Percentiles rank a stretch among this genome's conserved stretches.
phyloP scores from a whole-genome alignment of 352 stramenopile genomes.

The Stramenopiles sp. region DNA sequence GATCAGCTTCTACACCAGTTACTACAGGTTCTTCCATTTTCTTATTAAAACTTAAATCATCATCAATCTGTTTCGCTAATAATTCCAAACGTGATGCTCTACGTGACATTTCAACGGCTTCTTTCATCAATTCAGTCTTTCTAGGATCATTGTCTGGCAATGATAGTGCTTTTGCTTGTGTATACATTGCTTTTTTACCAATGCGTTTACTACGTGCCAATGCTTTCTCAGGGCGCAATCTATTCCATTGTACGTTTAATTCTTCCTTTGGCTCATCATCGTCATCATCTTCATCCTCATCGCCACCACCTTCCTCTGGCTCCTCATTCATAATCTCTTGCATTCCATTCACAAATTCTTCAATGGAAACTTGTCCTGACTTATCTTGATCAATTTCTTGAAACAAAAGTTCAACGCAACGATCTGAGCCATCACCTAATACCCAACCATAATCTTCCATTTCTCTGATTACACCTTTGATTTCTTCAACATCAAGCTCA shows the following conservation, averaged over 20 bases:
- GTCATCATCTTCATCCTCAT: not conserved
- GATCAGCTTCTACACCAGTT: too few relatives aligned
- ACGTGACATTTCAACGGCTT: not conserved
- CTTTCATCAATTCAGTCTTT: not conserved
- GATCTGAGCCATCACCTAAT: not conserved
- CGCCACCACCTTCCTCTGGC: not conserved
- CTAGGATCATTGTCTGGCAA: not conserved
- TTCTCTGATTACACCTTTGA: not conserved
- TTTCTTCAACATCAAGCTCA: not conserved
- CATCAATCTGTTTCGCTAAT: not conserved
- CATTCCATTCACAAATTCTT: not conserved
- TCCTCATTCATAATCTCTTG: not conserved
- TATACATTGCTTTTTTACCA: not conserved
- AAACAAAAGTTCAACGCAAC: not conserved
- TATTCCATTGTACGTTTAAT: not conserved
- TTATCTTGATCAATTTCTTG: not conserved
- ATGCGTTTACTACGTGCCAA: not conserved
- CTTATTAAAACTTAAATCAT: not conserved
- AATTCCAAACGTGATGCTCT: not conserved
- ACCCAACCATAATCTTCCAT: constrained; percentile 1
- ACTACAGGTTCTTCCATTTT: too few relatives aligned
- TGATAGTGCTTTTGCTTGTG: not conserved
- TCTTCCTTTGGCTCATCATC: not conserved
- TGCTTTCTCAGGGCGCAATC: not conserved
- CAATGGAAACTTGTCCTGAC: not conserved